Conservation (phyloP, 169 alveolate genomes). For the Miamiensis avidus region DNA sequence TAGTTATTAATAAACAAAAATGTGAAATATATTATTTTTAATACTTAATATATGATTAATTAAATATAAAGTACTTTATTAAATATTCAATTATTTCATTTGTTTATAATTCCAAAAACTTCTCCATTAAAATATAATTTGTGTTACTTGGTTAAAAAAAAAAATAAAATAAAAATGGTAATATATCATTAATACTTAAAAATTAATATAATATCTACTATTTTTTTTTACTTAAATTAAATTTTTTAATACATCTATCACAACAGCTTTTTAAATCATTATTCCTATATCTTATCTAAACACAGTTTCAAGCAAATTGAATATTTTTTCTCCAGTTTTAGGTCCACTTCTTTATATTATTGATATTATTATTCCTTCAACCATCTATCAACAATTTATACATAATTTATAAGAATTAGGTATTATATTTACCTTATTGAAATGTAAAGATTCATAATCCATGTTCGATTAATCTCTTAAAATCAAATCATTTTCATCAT, state of each 20-base stretch:
- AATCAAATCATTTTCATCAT: slow-evolving; percentile 29
- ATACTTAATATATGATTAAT: too few relatives aligned
- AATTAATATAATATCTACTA: too few relatives aligned
- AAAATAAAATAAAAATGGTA: too few relatives aligned
- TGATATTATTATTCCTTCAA: neutral
- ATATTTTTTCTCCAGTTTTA: neutral
- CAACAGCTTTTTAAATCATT: neutral
- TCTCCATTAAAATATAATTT: neutral
- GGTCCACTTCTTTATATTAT: neutral
- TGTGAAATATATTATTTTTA: too few relatives aligned
- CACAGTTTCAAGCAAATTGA: neutral
- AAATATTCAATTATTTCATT: too few relatives aligned
- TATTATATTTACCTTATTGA: slow-evolving; percentile 1
- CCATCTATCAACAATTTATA: neutral
- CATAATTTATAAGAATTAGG: neutral
- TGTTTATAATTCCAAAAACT: neutral
- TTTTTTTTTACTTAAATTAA: neutral
- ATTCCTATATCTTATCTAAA: neutral
- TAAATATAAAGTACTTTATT: too few relatives aligned
- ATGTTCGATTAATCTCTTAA: slow-evolving; percentile 13
- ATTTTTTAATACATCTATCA: neutral
- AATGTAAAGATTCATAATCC: slow-evolving; percentile 15
- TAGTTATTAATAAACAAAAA: too few relatives aligned
- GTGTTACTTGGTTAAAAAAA: neutral
- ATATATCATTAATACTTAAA: too few relatives aligned